Percentiles rank a stretch among this genome's conserved stretches.
Evolutionary conservation across 2,329 filamentous ascomycete genomes (phyloP).

Genomic region (Paramyrothecium roridum): DNA sequence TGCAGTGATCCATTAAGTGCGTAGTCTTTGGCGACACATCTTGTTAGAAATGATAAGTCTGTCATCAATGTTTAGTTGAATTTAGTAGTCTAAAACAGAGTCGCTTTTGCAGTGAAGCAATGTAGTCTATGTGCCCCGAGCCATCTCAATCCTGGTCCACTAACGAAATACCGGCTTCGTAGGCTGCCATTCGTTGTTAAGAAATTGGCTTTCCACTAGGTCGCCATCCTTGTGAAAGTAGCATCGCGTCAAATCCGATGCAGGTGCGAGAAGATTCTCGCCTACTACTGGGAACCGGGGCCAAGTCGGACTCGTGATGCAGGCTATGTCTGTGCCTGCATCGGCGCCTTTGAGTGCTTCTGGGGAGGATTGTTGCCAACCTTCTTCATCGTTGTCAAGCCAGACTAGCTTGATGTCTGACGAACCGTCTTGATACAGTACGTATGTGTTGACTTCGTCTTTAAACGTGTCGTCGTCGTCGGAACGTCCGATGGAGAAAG

Average conservation of each 20-base stretch:
- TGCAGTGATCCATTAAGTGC: too few relatives aligned
- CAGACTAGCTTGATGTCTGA: background rate
- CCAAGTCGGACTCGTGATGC: background rate
- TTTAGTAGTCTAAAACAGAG: too few relatives aligned
- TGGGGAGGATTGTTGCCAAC: background rate
- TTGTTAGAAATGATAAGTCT: too few relatives aligned
- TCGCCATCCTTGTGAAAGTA: conserved; percentile 1
- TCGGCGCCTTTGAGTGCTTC: background rate
- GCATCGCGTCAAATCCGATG: background rate
- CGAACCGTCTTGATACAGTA: background rate
- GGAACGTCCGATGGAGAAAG: background rate
- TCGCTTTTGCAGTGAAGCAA: too few relatives aligned
- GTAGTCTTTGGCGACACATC: too few relatives aligned
- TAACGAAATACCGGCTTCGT: too few relatives aligned
- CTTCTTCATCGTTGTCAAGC: background rate
- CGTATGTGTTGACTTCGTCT: background rate
- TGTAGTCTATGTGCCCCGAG: too few relatives aligned
- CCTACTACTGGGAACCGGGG: background rate
- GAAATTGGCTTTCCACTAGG: background rate
- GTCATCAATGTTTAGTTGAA: too few relatives aligned
- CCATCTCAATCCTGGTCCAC: too few relatives aligned
- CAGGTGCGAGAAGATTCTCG: background rate
- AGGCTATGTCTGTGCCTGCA: background rate
- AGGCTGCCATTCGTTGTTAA: background rate
- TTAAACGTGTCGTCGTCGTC: too few relatives aligned